phyloP scores from a whole-genome alignment of 2,329 filamentous ascomycete species.

The Juglanconis oblonga region DNA sequence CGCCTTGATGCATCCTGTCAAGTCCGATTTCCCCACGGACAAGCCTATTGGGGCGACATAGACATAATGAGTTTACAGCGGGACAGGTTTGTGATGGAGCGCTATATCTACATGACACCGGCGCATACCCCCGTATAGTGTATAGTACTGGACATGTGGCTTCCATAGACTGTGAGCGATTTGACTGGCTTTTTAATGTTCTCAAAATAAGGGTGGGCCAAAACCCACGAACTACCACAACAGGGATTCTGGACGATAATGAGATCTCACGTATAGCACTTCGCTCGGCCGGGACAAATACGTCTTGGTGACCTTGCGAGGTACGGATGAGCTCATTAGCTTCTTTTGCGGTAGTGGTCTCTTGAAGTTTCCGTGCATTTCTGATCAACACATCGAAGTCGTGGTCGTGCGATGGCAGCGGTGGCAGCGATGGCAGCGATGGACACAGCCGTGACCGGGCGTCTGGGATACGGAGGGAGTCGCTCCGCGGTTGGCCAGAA shows the following conservation, averaged over 20 bases:
- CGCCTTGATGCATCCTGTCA: constrained; percentile 65
- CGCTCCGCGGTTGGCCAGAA: neutral
- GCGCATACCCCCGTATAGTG: neutral
- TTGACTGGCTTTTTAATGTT: neutral
- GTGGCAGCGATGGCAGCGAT: too few species aligned
- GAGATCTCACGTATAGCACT: neutral
- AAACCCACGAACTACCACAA: neutral
- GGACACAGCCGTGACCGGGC: neutral
- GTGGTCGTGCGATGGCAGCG: too few species aligned
- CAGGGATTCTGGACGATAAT: neutral
- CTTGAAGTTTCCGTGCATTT: too few species aligned
- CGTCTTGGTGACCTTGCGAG: too few species aligned
- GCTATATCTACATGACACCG: neutral
- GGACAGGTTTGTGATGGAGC: neutral
- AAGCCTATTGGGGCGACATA: constrained; percentile 17
- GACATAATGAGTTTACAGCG: neutral
- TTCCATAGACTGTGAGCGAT: constrained; percentile 4
- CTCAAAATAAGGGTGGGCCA: neutral
- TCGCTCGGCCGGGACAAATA: too few species aligned
- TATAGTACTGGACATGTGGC: constrained; percentile 6
- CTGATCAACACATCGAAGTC: too few species aligned
- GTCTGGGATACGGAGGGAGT: neutral
- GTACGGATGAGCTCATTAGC: too few species aligned
- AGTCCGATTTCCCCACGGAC: constrained; percentile 32
- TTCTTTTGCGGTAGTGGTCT: too few species aligned